Percentiles rank a stretch among this genome's conserved stretches.
Conservation (phyloP, 768 basidiomycete genomes). For the Hericium alpestre region DNA sequence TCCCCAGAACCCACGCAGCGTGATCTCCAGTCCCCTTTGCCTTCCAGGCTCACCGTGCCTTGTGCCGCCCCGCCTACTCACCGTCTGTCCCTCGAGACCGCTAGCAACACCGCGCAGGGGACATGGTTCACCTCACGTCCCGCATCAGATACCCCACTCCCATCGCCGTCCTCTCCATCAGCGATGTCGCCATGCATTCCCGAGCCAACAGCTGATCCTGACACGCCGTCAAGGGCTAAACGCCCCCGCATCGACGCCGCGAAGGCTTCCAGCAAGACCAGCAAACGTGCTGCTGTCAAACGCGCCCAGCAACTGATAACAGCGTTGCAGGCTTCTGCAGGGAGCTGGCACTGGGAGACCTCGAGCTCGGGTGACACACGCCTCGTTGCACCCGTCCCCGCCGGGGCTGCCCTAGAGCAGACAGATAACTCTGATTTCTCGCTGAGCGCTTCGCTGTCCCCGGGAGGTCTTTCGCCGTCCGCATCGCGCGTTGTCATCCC, state of each 20-base stretch:
- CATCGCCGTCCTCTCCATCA: not conserved
- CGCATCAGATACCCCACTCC: slow-evolving; percentile 5
- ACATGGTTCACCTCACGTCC: slow-evolving; percentile 1
- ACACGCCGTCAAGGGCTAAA: slow-evolving; percentile 13
- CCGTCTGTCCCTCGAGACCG: slow-evolving; percentile 11
- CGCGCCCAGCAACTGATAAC: slow-evolving; percentile 9
- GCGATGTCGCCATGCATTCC: slow-evolving; percentile 1
- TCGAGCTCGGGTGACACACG: slow-evolving; percentile 13
- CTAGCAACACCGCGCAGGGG: slow-evolving; percentile 3
- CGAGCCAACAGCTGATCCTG: not conserved
- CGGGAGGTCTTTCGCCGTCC: slow-evolving; percentile 13
- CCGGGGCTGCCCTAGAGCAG: slow-evolving; percentile 12
- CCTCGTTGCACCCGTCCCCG: slow-evolving; percentile 14
- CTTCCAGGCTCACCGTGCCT: not conserved
- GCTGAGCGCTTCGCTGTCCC: slow-evolving; percentile 14
- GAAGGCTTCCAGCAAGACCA: slow-evolving; percentile 4
- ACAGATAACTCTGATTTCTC: slow-evolving; percentile 5
- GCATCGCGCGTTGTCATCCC: slow-evolving; percentile 22
- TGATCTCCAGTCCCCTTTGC: not conserved
- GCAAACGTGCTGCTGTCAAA: slow-evolving; percentile 8
- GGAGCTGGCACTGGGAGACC: slow-evolving; percentile 14
- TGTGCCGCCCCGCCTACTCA: not conserved
- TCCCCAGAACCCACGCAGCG: slow-evolving; percentile 9
- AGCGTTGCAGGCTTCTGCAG: slow-evolving; percentile 12
- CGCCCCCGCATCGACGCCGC: slow-evolving; percentile 11